phyloP scores from a whole-genome alignment of 139 green algal genomes.

The Volvox africanus region DNA sequence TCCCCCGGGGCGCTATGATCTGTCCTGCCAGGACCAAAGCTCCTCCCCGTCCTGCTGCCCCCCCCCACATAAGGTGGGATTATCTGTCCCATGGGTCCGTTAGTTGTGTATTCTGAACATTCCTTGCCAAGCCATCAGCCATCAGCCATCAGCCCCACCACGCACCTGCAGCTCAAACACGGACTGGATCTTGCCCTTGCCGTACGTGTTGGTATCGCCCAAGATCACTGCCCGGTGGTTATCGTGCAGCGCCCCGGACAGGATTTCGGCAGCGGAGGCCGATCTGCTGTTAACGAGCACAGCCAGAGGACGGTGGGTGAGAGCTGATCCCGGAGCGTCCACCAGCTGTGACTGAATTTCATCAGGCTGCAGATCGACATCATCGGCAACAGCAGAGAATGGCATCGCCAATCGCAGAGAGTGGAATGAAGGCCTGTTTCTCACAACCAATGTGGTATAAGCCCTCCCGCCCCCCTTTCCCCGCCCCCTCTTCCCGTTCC shows the following conservation, averaged over 20 bases:
- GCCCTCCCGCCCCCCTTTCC: too few species aligned
- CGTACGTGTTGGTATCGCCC: slow-evolving; percentile 87
- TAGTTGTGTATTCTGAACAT: too few species aligned
- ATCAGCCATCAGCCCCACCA: neutral
- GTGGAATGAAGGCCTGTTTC: too few species aligned
- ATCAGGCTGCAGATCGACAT: neutral
- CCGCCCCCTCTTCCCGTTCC: too few species aligned
- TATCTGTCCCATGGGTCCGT: too few species aligned
- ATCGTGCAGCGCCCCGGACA: slow-evolving; percentile 89
- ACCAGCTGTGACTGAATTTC: slow-evolving; percentile 45
- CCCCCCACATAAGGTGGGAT: neutral
- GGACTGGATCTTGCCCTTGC: slow-evolving; percentile 90
- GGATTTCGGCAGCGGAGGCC: slow-evolving; percentile 91
- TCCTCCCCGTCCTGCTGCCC: neutral
- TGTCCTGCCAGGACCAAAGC: too few species aligned
- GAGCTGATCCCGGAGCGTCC: slow-evolving; percentile 25
- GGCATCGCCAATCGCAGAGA: neutral
- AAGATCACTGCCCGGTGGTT: slow-evolving; percentile 82
- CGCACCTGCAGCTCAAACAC: slow-evolving; percentile 71
- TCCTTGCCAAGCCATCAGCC: too few species aligned
- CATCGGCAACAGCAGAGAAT: neutral
- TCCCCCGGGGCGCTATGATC: too few species aligned
- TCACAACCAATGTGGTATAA: too few species aligned
- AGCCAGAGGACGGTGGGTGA: slow-evolving; percentile 77
- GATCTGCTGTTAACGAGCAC: slow-evolving; percentile 89